Percentiles rank a stretch among this genome's conserved stretches.
Evolutionary conservation across 805 yeast genomes (phyloP).

Genomic region (Hanseniaspora valbyensis): DNA sequence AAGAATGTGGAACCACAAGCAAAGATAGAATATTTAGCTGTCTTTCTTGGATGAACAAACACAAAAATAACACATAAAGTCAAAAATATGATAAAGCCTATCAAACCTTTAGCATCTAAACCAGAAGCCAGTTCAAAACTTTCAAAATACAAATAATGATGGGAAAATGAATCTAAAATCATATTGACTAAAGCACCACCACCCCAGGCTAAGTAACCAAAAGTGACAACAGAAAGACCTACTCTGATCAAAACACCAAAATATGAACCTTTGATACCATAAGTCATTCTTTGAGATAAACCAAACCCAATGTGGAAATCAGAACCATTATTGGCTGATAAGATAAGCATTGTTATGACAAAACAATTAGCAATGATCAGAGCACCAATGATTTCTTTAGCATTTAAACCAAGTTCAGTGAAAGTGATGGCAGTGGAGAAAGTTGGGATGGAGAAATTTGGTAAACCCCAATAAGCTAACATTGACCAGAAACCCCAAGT

Average conservation of each 20-base stretch:
- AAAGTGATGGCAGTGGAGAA: slow-evolving; percentile 31
- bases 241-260: slow-evolving; percentile 31
- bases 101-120: slow-evolving; percentile 32
- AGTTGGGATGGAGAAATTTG: slow-evolving; percentile 31
- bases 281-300: slow-evolving; percentile 30
- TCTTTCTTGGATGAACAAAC: slow-evolving; percentile 28
- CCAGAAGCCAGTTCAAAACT: slow-evolving; percentile 26
- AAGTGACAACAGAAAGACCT: slow-evolving; percentile 32
- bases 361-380: slow-evolving; percentile 21
- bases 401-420: slow-evolving; percentile 24
- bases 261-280: slow-evolving; percentile 30
- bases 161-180: slow-evolving; percentile 24
- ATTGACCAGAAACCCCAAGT: slow-evolving; percentile 31
- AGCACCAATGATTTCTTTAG: slow-evolving; percentile 27
- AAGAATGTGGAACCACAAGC: slow-evolving; percentile 24
- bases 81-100: slow-evolving; percentile 34
- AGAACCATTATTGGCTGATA: slow-evolving; percentile 25
- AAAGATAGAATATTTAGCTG: slow-evolving; percentile 23
- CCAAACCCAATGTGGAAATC: slow-evolving; percentile 33
- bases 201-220: slow-evolving; percentile 32
- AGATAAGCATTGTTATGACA: slow-evolving; percentile 22
- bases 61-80: slow-evolving; percentile 25
- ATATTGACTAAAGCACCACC: slow-evolving; percentile 32
- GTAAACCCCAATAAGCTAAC: slow-evolving; percentile 31
- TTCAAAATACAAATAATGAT: slow-evolving; percentile 22